Percentiles rank a stretch among this genome's conserved stretches.
Conservation (phyloP, 2,329 filamentous ascomycete species). For the Diaporthe batatas region DNA sequence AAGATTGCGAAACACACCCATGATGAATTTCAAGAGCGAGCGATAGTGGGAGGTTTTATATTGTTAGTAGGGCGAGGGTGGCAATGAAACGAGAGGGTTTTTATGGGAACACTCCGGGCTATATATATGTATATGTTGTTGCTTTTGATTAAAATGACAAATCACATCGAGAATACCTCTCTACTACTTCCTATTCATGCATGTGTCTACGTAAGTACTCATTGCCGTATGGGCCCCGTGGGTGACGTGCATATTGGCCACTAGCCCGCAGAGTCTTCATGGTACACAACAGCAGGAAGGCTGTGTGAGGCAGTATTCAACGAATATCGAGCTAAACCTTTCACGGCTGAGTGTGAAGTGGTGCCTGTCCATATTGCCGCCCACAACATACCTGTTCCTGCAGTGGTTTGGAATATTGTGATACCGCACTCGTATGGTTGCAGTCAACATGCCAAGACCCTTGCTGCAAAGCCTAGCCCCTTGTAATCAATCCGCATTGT, state of each 20-base stretch:
- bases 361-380: not conserved
- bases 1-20: constrained; percentile 11
- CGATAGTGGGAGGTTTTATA: not conserved
- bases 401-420: not conserved
- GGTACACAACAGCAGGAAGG: not conserved
- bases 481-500: not conserved
- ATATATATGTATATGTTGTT: not conserved
- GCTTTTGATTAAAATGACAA: not conserved
- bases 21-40: constrained; percentile 11
- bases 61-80: not conserved
- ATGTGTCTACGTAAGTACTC: not conserved
- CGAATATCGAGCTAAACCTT: too few species aligned
- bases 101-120: not conserved
- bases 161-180: not conserved
- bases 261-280: not conserved
- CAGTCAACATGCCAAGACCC: not conserved
- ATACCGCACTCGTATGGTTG: not conserved
- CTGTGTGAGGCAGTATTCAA: not conserved
- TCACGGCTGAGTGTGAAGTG: too few species aligned
- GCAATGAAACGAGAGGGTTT: not conserved
- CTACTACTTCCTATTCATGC: not conserved
- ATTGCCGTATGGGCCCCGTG: not conserved
- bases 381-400: constrained; percentile 19
- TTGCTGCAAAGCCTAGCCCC: not conserved
- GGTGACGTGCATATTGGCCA: constrained; percentile 25